phyloP scores from a whole-genome alignment of 164 flowering plant species.

The Chimonanthus salicifolius region DNA sequence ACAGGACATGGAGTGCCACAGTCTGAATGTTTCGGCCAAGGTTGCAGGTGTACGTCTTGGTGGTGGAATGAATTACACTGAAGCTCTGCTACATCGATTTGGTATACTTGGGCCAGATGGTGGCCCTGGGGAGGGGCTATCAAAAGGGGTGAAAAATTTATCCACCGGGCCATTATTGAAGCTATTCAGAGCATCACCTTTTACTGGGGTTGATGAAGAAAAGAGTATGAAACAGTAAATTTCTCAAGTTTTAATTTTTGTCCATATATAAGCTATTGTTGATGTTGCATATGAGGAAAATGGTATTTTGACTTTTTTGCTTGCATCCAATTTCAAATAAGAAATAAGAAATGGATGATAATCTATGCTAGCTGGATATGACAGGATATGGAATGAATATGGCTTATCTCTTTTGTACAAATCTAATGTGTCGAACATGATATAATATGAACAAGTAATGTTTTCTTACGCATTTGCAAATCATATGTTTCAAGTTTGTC shows the following conservation, averaged over 20 bases:
- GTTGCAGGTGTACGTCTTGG: constrained; percentile 86
- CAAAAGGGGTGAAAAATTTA: constrained; percentile 71
- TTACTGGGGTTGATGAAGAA: constrained; percentile 29
- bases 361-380: no score
- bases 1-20: constrained; percentile 62
- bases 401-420: no score
- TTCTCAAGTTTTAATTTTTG: constrained; percentile 2
- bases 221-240: constrained; percentile 37
- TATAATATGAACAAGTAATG: no score
- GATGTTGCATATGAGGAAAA: no score
- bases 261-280: neutral
- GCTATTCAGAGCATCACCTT: constrained; percentile 62
- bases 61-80: constrained; percentile 95
- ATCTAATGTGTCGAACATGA: no score
- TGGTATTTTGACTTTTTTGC: no score
- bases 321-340: no score
- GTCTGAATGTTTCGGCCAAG: constrained; percentile 69
- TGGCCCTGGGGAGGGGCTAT: constrained; percentile 84
- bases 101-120: constrained; percentile 95
- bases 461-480: no score
- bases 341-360: no score
- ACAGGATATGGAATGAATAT: no score
- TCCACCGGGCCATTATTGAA: constrained; percentile 74
- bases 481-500: no score
- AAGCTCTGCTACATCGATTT: constrained; percentile 84